Evolutionary conservation across 768 basidiomycete species (phyloP), one percentile per base, ranked within the genome.

Genomic region (Boletales sp.): DNA sequence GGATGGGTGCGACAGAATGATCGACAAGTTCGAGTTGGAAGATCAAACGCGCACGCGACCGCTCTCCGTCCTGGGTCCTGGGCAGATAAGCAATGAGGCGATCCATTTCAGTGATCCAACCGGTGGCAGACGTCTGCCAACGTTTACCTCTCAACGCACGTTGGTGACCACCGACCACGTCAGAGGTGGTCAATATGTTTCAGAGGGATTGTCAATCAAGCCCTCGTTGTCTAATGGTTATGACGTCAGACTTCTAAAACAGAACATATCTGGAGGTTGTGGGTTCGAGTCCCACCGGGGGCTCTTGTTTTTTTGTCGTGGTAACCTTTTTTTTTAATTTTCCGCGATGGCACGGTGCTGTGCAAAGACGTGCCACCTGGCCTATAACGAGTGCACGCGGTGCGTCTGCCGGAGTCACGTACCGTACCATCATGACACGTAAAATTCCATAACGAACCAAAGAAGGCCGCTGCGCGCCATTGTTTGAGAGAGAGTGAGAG

Each of bases 161-260:
- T 27, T 27, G 24, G 24, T 7, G 24, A 27, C 24, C 24, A 27
- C 24, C 4, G 24, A 27, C 7, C 4, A 4, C 5, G 24, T 27
- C 24, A 1, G 18, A 30, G 9, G 21, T 6, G 24, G 3, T 31
- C 40, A 45, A 44, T n/a, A 37, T 7, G n/a, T 46, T 38, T 19
- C 40, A n/a, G 29, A 7, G 5, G 1, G 2, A 0, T 2, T 7
- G 9, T 11, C 0, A 34, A n/a, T 5, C 27, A 62, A 55, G 85
- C 84, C 84, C 85, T 77, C 77, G 81, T 87, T 84, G 85, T 86
- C 84, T 87, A 86, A 87, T 87, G 85, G 85, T 74, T 84, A 87
- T 87, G 85, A 86, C 85, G 85, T 86, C 85, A 87, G 85, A 87
- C 85, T 87, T 87, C 85, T 87, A 84, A 50, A 79, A 76, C 81